Evolutionary conservation across 306 rosid genomes (phyloP).

Genomic region (Citrullus amarus): DNA sequence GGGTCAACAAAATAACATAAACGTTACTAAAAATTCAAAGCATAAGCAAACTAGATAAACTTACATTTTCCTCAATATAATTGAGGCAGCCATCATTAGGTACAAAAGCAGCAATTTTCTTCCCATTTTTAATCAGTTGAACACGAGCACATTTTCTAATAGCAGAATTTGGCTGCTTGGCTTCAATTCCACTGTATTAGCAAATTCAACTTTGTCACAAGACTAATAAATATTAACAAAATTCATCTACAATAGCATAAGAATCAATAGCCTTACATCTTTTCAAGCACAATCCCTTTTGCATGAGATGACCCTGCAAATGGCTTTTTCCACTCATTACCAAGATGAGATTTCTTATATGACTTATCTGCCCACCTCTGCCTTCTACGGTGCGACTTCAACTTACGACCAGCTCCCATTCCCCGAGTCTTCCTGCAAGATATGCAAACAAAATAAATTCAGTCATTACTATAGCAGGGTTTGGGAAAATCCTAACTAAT

Average conservation of each 20-base stretch:
- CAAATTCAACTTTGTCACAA: not conserved
- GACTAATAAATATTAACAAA: no score
- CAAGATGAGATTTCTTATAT: slow-evolving; percentile 25
- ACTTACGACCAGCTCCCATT: slow-evolving; percentile 31
- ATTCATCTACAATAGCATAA: not conserved
- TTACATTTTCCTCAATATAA: slow-evolving; percentile 25
- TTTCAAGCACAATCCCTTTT: slow-evolving; percentile 24
- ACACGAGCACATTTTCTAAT: slow-evolving; percentile 26
- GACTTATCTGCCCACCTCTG: slow-evolving; percentile 32
- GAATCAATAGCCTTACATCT: slow-evolving; percentile 12
- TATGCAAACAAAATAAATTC: not conserved
- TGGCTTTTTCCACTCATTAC: slow-evolving; percentile 30
- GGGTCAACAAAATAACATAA: not conserved
- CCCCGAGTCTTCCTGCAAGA: slow-evolving; percentile 27
- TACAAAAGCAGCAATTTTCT: slow-evolving; percentile 27
- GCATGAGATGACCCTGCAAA: slow-evolving; percentile 30
- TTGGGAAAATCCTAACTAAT: not conserved
- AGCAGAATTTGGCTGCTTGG: slow-evolving; percentile 25
- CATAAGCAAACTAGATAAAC: not conserved
- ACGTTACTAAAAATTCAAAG: not conserved
- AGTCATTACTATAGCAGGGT: not conserved
- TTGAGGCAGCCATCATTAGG: slow-evolving; percentile 23
- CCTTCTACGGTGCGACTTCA: slow-evolving; percentile 22
- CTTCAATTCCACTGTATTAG: slow-evolving; percentile 24
- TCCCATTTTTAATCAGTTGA: slow-evolving; percentile 23